These are phyloP conservation scores for Teratosphaeria pseudoeucalypti DNA, from an alignment of 2,329 filamentous ascomycete genomes.

Conservation along the genomic window DNA sequence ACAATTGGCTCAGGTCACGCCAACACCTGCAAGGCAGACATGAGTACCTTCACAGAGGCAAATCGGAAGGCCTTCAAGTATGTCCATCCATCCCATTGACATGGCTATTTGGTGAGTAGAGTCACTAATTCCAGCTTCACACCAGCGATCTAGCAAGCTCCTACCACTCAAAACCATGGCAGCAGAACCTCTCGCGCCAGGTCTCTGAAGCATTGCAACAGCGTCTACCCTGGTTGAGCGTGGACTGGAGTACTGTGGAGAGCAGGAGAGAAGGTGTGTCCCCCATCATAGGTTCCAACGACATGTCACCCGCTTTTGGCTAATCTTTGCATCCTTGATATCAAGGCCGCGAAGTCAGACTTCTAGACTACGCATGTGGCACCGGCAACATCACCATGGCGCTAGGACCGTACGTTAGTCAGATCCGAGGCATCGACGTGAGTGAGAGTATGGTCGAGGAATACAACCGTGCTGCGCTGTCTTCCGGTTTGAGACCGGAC, in stretches of 20 bases:
- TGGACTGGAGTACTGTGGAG: conserved; percentile 11
- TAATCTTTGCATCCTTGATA: background rate
- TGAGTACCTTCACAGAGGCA: conserved; percentile 25
- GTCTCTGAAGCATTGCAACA: conserved; percentile 18
- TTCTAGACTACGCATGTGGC: conserved; percentile 26
- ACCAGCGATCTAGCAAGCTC: conserved; percentile 21
- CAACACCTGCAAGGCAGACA: conserved; percentile 2
- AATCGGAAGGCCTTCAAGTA: conserved; percentile 26
- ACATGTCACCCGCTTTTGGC: background rate
- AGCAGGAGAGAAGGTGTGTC: background rate
- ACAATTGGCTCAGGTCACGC: no score
- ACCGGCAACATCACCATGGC: conserved; percentile 25
- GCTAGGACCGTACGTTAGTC: conserved; percentile 19
- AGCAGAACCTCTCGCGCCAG: conserved; percentile 20
- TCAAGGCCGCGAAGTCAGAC: conserved; percentile 9
- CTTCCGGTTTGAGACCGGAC: conserved; percentile 13
- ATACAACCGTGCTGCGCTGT: conserved; percentile 20
- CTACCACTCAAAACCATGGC: conserved; percentile 25
- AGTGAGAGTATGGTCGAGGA: conserved; percentile 21
- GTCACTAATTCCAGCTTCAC: background rate
- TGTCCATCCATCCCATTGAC: background rate
- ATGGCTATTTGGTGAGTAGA: no score
- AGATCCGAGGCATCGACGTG: conserved; percentile 24
- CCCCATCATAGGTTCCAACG: background rate
- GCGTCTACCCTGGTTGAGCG: conserved; percentile 21